A percentile compares a stretch with the other conserved stretches of the same genome.
These are phyloP conservation scores for Penicillium canescens DNA, from an alignment of 495 filamentous ascomycete genomes.

Conservation along the genomic window DNA sequence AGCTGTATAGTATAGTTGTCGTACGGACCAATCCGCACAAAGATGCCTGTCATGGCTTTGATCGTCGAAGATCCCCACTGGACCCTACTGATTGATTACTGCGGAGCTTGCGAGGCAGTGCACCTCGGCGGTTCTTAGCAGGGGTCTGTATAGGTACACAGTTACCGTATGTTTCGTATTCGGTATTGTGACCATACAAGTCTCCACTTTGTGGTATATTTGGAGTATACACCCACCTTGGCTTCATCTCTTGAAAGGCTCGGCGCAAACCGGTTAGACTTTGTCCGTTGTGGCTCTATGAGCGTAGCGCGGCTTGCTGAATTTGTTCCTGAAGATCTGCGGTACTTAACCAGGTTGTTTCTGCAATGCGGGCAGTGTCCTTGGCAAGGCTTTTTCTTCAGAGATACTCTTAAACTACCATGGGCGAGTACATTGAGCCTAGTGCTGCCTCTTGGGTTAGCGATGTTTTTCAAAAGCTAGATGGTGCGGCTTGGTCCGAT, in stretches of 20 bases:
- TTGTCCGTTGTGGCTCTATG: constrained; percentile 1
- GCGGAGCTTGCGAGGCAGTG: not conserved
- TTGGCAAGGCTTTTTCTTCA: not conserved
- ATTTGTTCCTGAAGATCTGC: not conserved
- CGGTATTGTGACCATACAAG: not conserved
- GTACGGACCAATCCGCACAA: no score
- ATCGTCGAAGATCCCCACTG: not conserved
- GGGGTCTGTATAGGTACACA: not conserved
- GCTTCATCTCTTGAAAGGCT: not conserved
- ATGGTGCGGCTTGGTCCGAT: not conserved
- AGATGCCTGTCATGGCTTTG: not conserved
- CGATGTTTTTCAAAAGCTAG: not conserved
- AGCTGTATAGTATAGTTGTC: no score
- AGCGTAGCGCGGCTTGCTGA: not conserved
- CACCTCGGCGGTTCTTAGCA: not conserved
- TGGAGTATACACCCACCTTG: no score
- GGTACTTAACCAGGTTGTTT: not conserved
- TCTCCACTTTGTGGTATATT: no score
- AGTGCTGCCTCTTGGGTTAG: not conserved
- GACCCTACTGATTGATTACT: no score
- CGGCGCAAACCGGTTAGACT: not conserved
- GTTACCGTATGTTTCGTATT: not conserved
- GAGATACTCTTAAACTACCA: not conserved
- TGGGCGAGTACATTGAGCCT: constrained; percentile 2
- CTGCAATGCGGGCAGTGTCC: no score